Percentiles rank a stretch among this genome's conserved stretches.
These are phyloP conservation scores for Penicillium simplicissimum DNA, from an alignment of 495 filamentous ascomycete species.

Conservation along the genomic window DNA sequence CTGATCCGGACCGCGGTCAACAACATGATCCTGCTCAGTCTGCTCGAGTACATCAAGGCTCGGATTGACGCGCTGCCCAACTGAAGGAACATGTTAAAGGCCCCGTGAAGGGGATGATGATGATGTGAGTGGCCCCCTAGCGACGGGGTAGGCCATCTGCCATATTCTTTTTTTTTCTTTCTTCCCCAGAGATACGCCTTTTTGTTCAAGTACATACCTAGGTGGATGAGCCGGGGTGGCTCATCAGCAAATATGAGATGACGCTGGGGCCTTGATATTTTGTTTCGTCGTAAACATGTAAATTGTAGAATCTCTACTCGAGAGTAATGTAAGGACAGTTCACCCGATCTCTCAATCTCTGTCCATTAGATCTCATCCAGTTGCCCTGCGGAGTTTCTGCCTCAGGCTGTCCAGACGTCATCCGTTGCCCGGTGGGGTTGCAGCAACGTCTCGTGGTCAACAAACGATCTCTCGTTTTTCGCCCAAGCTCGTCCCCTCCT, in stretches of 20 bases:
- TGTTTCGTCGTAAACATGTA: neutral
- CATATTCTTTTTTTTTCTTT: neutral
- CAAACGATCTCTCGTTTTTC: slow-evolving; percentile 31
- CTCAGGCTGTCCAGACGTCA: slow-evolving; percentile 38
- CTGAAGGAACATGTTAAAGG: slow-evolving; percentile 3
- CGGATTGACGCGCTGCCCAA: slow-evolving; percentile 41
- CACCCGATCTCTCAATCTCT: neutral
- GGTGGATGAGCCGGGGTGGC: slow-evolving; percentile 25
- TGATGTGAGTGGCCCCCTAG: neutral
- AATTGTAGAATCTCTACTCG: neutral
- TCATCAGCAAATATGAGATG: slow-evolving; percentile 33
- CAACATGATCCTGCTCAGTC: slow-evolving; percentile 51
- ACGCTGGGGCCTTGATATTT: neutral
- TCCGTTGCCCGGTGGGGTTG: slow-evolving; percentile 40
- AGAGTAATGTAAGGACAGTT: neutral
- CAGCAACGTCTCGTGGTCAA: slow-evolving; percentile 35
- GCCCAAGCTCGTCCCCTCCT: slow-evolving; percentile 14
- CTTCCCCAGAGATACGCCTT: neutral
- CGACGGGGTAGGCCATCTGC: slow-evolving; percentile 10
- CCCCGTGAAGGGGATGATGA: neutral
- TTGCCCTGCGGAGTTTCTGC: slow-evolving; percentile 16
- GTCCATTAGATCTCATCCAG: neutral
- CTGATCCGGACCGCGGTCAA: slow-evolving; percentile 49
- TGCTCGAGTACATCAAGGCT: slow-evolving; percentile 49
- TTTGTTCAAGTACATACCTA: slow-evolving; percentile 28